Evolutionary conservation across 805 yeast genomes (phyloP).

Genomic region (Kodamaea neixiangensis): DNA sequence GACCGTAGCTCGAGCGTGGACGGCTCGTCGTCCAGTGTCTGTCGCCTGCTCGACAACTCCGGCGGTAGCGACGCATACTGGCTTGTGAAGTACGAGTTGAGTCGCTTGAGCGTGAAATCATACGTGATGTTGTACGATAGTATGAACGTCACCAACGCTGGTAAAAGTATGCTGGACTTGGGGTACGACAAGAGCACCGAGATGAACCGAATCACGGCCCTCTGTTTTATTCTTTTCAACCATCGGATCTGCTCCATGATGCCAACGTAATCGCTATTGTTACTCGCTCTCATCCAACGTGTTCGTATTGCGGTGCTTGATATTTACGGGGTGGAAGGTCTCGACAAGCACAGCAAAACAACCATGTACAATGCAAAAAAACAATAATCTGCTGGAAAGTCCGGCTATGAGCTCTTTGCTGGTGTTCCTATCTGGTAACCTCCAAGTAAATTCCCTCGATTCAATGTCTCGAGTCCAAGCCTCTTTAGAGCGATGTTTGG

Average conservation of each 20-base stretch:
- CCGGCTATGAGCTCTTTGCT: not conserved
- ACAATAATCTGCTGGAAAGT: not conserved
- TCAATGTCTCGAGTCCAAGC: not conserved
- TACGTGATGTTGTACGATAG: constrained; percentile 39
- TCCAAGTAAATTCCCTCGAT: not conserved
- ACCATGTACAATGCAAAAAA: not conserved
- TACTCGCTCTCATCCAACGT: not conserved
- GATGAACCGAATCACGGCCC: constrained; percentile 14
- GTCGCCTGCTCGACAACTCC: constrained; percentile 1
- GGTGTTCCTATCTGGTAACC: not conserved
- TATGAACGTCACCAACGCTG: constrained; percentile 31
- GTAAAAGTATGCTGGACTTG: constrained; percentile 28
- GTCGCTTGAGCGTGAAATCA: constrained; percentile 30
- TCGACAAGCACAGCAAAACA: not conserved
- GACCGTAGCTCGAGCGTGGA: not conserved
- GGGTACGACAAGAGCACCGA: constrained; percentile 29
- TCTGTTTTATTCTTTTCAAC: constrained; percentile 7
- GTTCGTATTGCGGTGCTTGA: not conserved
- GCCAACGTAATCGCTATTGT: not conserved
- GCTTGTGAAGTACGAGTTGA: constrained; percentile 24
- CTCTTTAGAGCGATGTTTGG: not conserved
- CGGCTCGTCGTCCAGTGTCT: not conserved
- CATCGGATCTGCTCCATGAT: constrained; percentile 1
- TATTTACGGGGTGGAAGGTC: not conserved
- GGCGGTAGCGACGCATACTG: constrained; percentile 12